These are phyloP conservation scores for Xylaria sp. DNA, from an alignment of 2,329 filamentous ascomycete species.

Conservation along the genomic window DNA sequence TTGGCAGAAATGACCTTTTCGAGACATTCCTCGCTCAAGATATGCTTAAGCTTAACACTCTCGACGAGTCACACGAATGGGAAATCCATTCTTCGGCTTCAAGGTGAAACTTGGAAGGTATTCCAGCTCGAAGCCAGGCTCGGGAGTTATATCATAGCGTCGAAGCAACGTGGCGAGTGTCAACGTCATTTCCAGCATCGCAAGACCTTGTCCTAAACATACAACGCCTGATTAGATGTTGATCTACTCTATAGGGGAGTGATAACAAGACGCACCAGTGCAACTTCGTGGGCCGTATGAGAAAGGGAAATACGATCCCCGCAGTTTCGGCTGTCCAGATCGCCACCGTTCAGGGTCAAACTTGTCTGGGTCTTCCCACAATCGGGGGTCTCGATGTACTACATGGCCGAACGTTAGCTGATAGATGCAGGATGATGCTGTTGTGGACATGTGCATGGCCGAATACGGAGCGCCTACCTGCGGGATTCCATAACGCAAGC, in stretches of 20 bases:
- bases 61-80: constrained; percentile 31
- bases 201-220: constrained; percentile 34
- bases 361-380: constrained; percentile 37
- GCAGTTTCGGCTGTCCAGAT: constrained; percentile 33
- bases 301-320: constrained; percentile 37
- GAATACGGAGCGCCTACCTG: constrained; percentile 26
- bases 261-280: constrained; percentile 23
- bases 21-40: not conserved
- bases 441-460: constrained; percentile 4
- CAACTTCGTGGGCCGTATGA: constrained; percentile 36
- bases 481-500: constrained; percentile 34
- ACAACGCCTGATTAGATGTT: constrained; percentile 4
- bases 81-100: constrained; percentile 34
- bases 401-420: not conserved
- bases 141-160: constrained; percentile 29
- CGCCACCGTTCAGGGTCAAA: constrained; percentile 37
- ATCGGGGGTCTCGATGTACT: constrained; percentile 35
- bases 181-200: constrained; percentile 36
- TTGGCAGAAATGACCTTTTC: not conserved
- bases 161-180: constrained; percentile 34
- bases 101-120: constrained; percentile 35
- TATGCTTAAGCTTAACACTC: constrained; percentile 10
- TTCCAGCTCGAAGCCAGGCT: constrained; percentile 34
- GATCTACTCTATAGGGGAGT: not conserved
- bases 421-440: not conserved